Evolutionary conservation across 176 grass and related monocot genomes (phyloP).

Genomic region (barley (Hordeum vulgare)): DNA sequence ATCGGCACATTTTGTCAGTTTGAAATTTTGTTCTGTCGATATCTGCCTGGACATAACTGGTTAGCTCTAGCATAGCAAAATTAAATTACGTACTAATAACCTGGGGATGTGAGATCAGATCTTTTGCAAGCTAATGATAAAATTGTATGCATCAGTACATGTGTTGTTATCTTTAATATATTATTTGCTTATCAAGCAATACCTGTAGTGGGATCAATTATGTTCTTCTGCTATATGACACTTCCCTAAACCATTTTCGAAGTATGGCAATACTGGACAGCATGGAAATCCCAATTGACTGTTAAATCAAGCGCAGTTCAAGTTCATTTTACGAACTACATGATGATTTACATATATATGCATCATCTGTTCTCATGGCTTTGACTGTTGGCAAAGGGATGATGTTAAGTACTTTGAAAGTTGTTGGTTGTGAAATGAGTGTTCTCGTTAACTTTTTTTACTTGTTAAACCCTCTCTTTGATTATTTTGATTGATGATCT

Average conservation of each 20-base stretch:
- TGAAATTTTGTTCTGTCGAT: slow-evolving; percentile 6
- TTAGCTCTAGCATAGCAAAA: slow-evolving; percentile 3
- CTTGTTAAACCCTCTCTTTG: background rate
- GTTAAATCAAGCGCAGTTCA: background rate
- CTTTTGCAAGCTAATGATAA: background rate
- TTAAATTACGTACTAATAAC: background rate
- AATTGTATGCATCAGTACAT: background rate
- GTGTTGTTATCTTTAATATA: slow-evolving; percentile 17
- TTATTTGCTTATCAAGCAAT: background rate
- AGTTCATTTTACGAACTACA: background rate
- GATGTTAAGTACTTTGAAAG: background rate
- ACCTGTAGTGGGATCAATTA: background rate
- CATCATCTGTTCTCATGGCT: background rate
- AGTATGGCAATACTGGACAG: background rate
- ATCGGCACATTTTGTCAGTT: background rate
- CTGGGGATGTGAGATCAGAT: slow-evolving; percentile 9
- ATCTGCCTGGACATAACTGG: background rate
- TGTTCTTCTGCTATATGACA: background rate
- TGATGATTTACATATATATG: slow-evolving; percentile 3
- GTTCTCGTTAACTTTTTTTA: slow-evolving; percentile 2
- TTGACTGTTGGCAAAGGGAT: slow-evolving; percentile 11
- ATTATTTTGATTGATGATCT: slow-evolving; percentile 17
- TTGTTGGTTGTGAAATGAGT: background rate
- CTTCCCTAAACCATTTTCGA: slow-evolving; percentile 2
- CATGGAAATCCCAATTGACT: background rate